These are phyloP conservation scores for Helicosporidium sp. DNA, from an alignment of 139 green algal genomes.

Conservation along the genomic window DNA sequence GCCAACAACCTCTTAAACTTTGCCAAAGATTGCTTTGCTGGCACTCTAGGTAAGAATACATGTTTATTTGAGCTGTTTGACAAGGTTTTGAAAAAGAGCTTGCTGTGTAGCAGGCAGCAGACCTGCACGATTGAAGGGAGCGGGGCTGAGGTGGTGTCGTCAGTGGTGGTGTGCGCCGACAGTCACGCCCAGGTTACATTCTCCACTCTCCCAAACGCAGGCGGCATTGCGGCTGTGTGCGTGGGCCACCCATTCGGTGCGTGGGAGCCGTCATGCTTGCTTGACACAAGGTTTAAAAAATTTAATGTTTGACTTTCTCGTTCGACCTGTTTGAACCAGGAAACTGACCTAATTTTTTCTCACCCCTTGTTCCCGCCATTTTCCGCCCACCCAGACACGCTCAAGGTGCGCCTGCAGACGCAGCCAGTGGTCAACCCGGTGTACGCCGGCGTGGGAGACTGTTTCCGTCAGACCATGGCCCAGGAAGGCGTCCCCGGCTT, in stretches of 20 bases:
- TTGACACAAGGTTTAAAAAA: not conserved
- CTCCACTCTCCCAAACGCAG: slow-evolving; percentile 14
- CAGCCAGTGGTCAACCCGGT: slow-evolving; percentile 67
- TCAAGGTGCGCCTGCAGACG: slow-evolving; percentile 82
- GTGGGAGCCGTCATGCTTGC: not conserved
- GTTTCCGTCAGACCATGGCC: slow-evolving; percentile 69
- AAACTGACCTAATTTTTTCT: too few species aligned
- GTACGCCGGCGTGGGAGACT: slow-evolving; percentile 74
- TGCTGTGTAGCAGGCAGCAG: not conserved
- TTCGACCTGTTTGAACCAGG: not conserved
- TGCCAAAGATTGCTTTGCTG: slow-evolving; percentile 17
- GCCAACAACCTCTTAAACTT: slow-evolving; percentile 21
- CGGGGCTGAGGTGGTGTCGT: too few species aligned
- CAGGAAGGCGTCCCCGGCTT: slow-evolving; percentile 70
- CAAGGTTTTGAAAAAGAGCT: not conserved
- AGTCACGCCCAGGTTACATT: too few species aligned
- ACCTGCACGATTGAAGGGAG: too few species aligned
- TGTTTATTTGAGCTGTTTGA: too few species aligned
- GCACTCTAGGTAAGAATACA: slow-evolving; percentile 14
- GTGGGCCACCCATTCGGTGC: slow-evolving; percentile 66
- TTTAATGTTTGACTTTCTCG: not conserved
- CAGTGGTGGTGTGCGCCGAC: too few species aligned
- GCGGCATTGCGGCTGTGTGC: slow-evolving; percentile 69
- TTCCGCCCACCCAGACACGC: slow-evolving; percentile 54
- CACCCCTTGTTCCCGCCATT: not conserved